Evolutionary conservation across 164 flowering plant species (phyloP).

Genomic region (Tetracentron sinense): DNA sequence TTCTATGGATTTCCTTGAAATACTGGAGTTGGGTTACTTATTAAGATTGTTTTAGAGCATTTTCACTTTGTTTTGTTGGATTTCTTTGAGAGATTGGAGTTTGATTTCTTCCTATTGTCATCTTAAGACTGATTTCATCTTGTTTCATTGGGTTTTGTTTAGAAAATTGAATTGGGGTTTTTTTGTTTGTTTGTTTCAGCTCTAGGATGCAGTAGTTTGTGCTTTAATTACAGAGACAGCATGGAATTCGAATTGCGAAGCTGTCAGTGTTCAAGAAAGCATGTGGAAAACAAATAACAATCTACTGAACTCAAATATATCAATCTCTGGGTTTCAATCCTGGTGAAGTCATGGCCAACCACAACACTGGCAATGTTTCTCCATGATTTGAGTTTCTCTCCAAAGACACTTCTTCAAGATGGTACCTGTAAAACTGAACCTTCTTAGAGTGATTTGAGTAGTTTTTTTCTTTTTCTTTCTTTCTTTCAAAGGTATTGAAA

Average conservation of each 20-base stretch:
- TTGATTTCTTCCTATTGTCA: neutral
- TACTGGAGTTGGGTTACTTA: neutral
- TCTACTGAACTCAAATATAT: constrained; percentile 13
- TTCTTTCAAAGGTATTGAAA: neutral
- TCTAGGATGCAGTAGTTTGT: neutral
- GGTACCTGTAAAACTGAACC: neutral
- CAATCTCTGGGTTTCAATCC: constrained; percentile 26
- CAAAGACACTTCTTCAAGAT: constrained; percentile 34
- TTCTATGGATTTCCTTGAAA: too few relatives aligned
- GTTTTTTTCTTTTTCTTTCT: neutral
- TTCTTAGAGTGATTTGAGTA: neutral
- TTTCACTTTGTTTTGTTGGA: neutral
- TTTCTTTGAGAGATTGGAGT: neutral
- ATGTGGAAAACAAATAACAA: constrained; percentile 17
- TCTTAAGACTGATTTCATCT: too few relatives aligned
- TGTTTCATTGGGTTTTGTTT: too few relatives aligned
- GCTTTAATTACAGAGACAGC: constrained; percentile 6
- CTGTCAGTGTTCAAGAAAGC: constrained; percentile 32
- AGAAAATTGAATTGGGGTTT: neutral
- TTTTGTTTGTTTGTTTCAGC: constrained; percentile 14
- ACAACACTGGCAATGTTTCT: constrained; percentile 14
- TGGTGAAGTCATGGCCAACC: constrained; percentile 10
- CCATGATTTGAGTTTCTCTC: constrained; percentile 21
- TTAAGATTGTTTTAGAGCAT: neutral
- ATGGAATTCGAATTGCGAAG: constrained; percentile 30